phyloP scores from a whole-genome alignment of 306 rosid genomes.

The Potentilla sterilis region DNA sequence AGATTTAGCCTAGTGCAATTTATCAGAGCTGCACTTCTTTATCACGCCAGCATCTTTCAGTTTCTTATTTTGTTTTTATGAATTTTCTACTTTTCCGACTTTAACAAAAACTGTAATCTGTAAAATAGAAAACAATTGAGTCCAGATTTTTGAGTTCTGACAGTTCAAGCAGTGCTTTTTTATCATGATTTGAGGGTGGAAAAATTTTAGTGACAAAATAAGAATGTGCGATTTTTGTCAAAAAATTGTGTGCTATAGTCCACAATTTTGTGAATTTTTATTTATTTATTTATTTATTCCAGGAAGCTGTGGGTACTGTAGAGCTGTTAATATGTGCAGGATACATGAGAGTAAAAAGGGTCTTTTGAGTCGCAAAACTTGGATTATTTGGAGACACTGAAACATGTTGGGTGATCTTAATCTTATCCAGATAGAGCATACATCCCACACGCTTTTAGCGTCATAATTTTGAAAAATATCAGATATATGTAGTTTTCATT shows the following conservation, averaged over 20 bases:
- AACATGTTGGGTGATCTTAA: conserved; percentile 11
- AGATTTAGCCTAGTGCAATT: neutral
- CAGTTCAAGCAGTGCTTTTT: neutral
- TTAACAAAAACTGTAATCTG: neutral
- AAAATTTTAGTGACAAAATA: neutral
- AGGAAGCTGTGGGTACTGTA: neutral
- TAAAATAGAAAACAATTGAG: neutral
- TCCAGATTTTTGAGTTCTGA: neutral
- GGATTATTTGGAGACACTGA: conserved; percentile 6
- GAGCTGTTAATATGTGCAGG: neutral
- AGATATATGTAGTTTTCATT: conserved; percentile 14
- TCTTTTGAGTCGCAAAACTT: too few relatives aligned
- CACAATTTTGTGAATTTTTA: neutral
- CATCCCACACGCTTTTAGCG: neutral
- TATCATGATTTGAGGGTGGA: neutral
- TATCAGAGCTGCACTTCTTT: neutral
- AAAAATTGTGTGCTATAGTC: neutral
- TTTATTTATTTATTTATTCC: too few relatives aligned
- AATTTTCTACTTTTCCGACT: neutral
- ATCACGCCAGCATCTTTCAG: neutral
- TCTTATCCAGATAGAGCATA: neutral
- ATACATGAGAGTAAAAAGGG: too few relatives aligned
- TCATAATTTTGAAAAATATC: conserved; percentile 13
- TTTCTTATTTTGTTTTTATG: neutral
- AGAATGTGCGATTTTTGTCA: too few relatives aligned